Evolutionary conservation across 106 monocot genomes (phyloP), one percentile per base, ranked within the genome.

Genomic region (Acorus gramineus): DNA sequence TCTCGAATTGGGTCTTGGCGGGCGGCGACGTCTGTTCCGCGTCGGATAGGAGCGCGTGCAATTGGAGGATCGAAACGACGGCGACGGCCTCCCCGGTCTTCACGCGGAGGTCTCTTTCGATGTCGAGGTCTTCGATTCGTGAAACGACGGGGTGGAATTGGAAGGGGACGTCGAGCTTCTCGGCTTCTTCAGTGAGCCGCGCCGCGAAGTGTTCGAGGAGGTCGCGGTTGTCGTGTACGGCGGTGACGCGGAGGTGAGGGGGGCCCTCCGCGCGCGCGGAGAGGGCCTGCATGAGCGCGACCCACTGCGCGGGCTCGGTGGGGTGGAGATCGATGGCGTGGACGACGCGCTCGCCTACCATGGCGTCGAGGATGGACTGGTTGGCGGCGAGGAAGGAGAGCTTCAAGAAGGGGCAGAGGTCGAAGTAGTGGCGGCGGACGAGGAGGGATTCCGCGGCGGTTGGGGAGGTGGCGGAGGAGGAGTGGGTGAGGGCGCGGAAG

Each of bases 71-170:
- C 4, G 78, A 76, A 74, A 44, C 77, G 55, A 91, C 52, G 66
- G 83, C 90, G 10, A 91, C 28, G 5, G 86, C 86, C 68, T 91
- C 90, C 28, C 86, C 90, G 42, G 86, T 76, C 61, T 83, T 81
- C 47, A 86, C 90, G 2, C 72, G 70, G 51, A 90, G 76, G 46
- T 11, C 28, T 28, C 28, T 63, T 28, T 83, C 81, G 43, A 76
- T n/a, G 58, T 76, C 74, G 43, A 91, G 71, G 13, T 64, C 47
- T 42, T 91, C 85, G 8, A 80, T 52, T 0, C 61, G 48, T 61
- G 56, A 10, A 14, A 73, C 65, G n/a, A 91, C 63, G 46, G 86
- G 55, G 68, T 73, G 68, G 78, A 86, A 91, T 52, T 84, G 86
- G 76, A 91, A 86, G 0, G 83, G 83, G 46, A 91, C 70, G 71